Percentiles rank a stretch among this genome's conserved stretches.
Conservation (phyloP, 2,329 filamentous ascomycete genomes). For the Xylaria sp. region DNA sequence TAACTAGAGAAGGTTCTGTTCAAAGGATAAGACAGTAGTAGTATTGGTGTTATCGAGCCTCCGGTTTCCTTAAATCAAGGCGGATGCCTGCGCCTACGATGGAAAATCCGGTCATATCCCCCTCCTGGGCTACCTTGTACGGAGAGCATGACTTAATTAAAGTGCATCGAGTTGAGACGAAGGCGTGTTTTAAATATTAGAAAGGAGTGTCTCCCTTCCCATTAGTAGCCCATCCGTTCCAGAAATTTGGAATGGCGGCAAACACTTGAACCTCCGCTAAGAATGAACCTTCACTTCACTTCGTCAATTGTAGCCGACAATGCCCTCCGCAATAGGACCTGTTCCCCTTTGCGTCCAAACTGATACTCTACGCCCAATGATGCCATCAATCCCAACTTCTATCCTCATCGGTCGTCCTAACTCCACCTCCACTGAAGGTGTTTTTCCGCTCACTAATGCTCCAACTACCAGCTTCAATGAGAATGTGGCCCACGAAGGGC, state of each 20-base stretch:
- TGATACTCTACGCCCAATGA: constrained; percentile 61
- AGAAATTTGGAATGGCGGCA: neutral
- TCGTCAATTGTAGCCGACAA: constrained; percentile 59
- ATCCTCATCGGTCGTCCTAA: constrained; percentile 55
- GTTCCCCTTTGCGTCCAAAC: constrained; percentile 46
- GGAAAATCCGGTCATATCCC: neutral
- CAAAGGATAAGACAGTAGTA: too few species aligned
- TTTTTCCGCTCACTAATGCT: constrained; percentile 18
- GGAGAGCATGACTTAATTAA: too few species aligned
- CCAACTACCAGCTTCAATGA: constrained; percentile 40
- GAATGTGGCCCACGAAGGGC: constrained; percentile 56
- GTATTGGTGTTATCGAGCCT: neutral
- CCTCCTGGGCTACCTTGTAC: neutral
- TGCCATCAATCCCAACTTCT: constrained; percentile 57
- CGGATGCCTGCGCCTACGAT: neutral
- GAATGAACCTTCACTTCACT: neutral
- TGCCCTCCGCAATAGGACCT: constrained; percentile 57
- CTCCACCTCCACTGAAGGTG: constrained; percentile 47
- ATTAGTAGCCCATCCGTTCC: neutral
- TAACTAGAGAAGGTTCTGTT: too few species aligned
- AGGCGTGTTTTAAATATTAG: neutral
- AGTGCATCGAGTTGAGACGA: neutral
- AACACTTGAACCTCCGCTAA: neutral
- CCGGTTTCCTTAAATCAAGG: too few species aligned
- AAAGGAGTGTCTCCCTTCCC: too few species aligned